Conservation (phyloP, 2,329 filamentous ascomycete species). For the Penicillium polonicum region DNA sequence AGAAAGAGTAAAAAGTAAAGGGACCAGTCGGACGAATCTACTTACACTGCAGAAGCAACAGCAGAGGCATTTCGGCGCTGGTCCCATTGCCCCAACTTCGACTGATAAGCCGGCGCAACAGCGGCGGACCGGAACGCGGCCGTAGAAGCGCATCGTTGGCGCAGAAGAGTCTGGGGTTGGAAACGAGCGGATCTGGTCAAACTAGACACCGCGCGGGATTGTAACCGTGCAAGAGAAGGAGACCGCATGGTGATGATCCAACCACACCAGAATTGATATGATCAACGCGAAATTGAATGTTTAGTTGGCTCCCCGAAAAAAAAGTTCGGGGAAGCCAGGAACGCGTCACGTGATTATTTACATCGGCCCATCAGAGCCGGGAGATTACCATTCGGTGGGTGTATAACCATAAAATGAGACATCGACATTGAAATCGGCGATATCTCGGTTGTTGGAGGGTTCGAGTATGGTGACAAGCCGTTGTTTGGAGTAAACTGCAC, state of each 20-base stretch:
- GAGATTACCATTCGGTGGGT: slow-evolving; percentile 14
- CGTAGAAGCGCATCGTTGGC: slow-evolving; percentile 42
- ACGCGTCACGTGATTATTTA: slow-evolving; percentile 33
- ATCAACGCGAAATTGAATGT: slow-evolving; percentile 24
- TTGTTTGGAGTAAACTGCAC: neutral
- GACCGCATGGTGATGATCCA: slow-evolving; percentile 40
- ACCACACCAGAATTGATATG: slow-evolving; percentile 29
- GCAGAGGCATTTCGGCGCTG: slow-evolving; percentile 46
- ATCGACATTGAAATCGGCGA: neutral
- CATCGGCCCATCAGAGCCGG: slow-evolving; percentile 22
- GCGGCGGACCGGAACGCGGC: slow-evolving; percentile 36
- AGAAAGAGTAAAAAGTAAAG: neutral
- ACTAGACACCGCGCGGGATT: slow-evolving; percentile 39
- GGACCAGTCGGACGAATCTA: neutral
- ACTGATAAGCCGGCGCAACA: slow-evolving; percentile 36
- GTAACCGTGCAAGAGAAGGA: slow-evolving; percentile 43
- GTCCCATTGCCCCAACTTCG: slow-evolving; percentile 42
- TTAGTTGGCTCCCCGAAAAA: slow-evolving; percentile 33
- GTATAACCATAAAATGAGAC: neutral
- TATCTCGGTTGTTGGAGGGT: neutral
- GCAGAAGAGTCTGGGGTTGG: slow-evolving; percentile 37
- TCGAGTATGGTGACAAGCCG: neutral
- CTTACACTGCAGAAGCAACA: slow-evolving; percentile 47
- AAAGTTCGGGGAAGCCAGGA: slow-evolving; percentile 41
- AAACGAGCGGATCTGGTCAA: slow-evolving; percentile 38